These are phyloP conservation scores for Trifolium fragiferum DNA, from an alignment of 306 rosid species.

Conservation along the genomic window DNA sequence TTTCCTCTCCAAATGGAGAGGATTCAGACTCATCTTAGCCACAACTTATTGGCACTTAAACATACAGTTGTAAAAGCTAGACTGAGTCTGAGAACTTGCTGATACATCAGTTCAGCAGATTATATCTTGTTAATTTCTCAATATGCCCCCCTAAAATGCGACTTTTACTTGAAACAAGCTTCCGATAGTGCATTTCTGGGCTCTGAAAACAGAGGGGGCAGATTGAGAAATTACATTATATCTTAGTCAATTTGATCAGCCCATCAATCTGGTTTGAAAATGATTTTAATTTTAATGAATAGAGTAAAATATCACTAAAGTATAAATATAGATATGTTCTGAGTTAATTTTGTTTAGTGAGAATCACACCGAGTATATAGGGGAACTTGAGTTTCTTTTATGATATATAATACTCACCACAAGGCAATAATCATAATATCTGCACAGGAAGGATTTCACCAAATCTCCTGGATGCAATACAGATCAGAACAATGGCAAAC, in stretches of 20 bases:
- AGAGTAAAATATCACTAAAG: neutral
- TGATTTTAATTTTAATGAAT: neutral
- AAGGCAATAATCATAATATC: neutral
- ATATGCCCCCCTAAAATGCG: too few relatives aligned
- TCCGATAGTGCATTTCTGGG: too few relatives aligned
- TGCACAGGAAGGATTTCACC: conserved; percentile 18
- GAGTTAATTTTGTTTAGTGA: neutral
- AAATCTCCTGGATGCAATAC: conserved; percentile 20
- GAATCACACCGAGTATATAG: neutral
- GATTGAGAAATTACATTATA: too few relatives aligned
- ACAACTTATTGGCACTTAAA: neutral
- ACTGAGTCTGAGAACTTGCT: neutral
- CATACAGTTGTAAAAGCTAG: neutral
- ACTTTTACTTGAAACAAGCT: too few relatives aligned
- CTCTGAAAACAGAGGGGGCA: too few relatives aligned
- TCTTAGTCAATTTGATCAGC: neutral
- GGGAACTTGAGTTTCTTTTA: neutral
- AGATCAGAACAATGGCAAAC: conserved; percentile 3
- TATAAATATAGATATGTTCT: neutral
- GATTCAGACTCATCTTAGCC: neutral
- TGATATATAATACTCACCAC: neutral
- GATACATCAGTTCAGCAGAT: neutral
- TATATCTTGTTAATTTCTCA: neutral
- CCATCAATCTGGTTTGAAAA: neutral
- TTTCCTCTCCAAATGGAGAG: too few relatives aligned